Evolutionary conservation across 371 early-diverging fungal genomes (phyloP).

Genomic region (Syncephalastrum contaminatum): DNA sequence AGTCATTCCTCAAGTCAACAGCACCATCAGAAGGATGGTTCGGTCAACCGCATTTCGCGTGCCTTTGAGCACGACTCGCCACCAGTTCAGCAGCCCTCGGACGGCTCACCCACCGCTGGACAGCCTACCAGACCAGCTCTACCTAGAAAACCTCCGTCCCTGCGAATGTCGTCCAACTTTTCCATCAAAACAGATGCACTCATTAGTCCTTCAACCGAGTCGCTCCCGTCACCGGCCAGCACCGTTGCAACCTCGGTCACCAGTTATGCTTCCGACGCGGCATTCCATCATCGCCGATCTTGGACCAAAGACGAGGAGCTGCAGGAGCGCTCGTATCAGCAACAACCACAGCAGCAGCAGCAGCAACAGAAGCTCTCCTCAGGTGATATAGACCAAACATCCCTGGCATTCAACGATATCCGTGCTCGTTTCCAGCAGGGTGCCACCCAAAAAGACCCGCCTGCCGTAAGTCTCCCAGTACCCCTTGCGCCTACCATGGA

Average conservation of each 20-base stretch:
- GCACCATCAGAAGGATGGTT: constrained; percentile 10
- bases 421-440: constrained; percentile 43
- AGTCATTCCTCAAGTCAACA: constrained; percentile 9
- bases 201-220: constrained; percentile 17
- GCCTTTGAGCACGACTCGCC: constrained; percentile 30
- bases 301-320: constrained; percentile 2
- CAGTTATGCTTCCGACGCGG: constrained; percentile 12
- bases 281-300: background rate
- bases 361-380: too few species aligned
- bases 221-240: constrained; percentile 12
- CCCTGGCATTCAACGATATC: constrained; percentile 41
- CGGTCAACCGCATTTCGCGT: constrained; percentile 46
- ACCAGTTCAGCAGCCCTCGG: background rate
- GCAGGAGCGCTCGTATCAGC: background rate
- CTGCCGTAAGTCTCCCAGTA: too few species aligned
- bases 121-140: constrained; percentile 20
- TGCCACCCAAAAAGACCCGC: background rate
- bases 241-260: constrained; percentile 14
- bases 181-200: background rate
- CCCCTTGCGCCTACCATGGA: too few species aligned
- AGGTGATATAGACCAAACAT: constrained; percentile 21
- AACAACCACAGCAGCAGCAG: constrained; percentile 2
- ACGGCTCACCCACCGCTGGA: too few species aligned
- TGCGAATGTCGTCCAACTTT: constrained; percentile 17
- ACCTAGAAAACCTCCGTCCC: constrained; percentile 44